Evolutionary conservation across 805 yeast species (phyloP).

Genomic region (Saturnispora sekii): DNA sequence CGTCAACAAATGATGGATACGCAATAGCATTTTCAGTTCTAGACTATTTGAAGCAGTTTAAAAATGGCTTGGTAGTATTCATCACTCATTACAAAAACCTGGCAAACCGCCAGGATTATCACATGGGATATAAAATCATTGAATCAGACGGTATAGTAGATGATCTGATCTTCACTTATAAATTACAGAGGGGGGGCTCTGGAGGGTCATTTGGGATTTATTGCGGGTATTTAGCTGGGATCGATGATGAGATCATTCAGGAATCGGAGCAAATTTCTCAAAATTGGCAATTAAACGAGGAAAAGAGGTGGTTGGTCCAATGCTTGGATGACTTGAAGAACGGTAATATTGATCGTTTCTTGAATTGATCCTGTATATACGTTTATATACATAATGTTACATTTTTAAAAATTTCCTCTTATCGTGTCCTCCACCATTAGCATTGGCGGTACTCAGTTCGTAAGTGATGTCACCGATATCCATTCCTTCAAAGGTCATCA

Average conservation of each 20-base stretch:
- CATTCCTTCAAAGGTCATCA: slow-evolving; percentile 37
- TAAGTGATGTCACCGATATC: slow-evolving; percentile 49
- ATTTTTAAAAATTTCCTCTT: slow-evolving; percentile 20
- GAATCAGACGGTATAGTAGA: slow-evolving; percentile 8
- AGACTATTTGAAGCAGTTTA: slow-evolving; percentile 38
- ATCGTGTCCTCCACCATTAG: slow-evolving; percentile 13
- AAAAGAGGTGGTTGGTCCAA: neutral
- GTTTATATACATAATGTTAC: neutral
- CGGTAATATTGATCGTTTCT: no score
- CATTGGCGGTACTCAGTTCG: slow-evolving; percentile 33
- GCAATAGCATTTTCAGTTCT: slow-evolving; percentile 72
- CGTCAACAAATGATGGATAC: slow-evolving; percentile 63
- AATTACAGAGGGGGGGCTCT: slow-evolving; percentile 39
- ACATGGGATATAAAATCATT: slow-evolving; percentile 47
- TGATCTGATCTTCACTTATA: slow-evolving; percentile 44
- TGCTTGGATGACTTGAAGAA: no score
- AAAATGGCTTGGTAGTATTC: slow-evolving; percentile 53
- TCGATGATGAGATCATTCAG: slow-evolving; percentile 38
- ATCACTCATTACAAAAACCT: slow-evolving; percentile 79
- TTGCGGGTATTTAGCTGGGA: slow-evolving; percentile 68
- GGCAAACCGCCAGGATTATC: slow-evolving; percentile 45
- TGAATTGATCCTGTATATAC: no score
- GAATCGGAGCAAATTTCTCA: slow-evolving; percentile 33
- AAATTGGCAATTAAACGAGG: slow-evolving; percentile 12
- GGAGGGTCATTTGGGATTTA: slow-evolving; percentile 73